Percentiles rank a stretch among this genome's conserved stretches.
phyloP scores from a whole-genome alignment of 2,329 filamentous ascomycete species.

The Clarireedia paspali region DNA sequence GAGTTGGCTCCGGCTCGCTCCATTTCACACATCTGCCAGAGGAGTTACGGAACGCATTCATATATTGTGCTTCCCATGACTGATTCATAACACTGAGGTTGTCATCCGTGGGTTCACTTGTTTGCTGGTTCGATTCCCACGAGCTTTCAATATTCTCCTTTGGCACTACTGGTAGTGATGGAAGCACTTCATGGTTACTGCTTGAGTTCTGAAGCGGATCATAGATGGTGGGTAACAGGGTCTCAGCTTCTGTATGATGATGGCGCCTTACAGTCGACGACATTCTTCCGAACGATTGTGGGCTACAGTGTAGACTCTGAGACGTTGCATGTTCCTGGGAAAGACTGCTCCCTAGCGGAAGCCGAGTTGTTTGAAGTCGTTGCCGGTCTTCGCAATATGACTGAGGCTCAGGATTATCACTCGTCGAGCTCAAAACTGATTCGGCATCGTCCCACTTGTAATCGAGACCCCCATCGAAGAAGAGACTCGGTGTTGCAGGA shows the following conservation, averaged over 20 bases:
- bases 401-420: not conserved
- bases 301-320: not conserved
- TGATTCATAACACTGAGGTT: not conserved
- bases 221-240: no score
- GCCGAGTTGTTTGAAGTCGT: not conserved
- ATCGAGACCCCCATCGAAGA: slow-evolving; percentile 39
- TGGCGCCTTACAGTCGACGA: no score
- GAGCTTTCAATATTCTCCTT: no score
- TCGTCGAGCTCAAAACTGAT: not conserved
- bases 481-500: slow-evolving; percentile 39
- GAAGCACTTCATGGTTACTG: no score
- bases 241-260: no score
- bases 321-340: not conserved
- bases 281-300: no score
- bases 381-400: not conserved
- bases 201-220: no score
- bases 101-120: not conserved
- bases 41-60: slow-evolving; percentile 1
- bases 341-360: not conserved
- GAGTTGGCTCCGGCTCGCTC: not conserved
- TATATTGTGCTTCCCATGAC: slow-evolving; percentile 6
- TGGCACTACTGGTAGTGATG: no score
- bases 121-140: no score
- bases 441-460: slow-evolving; percentile 29
- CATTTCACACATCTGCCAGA: not conserved